phyloP scores from a whole-genome alignment of 768 basidiomycete genomes.

The Russula brevipes region DNA sequence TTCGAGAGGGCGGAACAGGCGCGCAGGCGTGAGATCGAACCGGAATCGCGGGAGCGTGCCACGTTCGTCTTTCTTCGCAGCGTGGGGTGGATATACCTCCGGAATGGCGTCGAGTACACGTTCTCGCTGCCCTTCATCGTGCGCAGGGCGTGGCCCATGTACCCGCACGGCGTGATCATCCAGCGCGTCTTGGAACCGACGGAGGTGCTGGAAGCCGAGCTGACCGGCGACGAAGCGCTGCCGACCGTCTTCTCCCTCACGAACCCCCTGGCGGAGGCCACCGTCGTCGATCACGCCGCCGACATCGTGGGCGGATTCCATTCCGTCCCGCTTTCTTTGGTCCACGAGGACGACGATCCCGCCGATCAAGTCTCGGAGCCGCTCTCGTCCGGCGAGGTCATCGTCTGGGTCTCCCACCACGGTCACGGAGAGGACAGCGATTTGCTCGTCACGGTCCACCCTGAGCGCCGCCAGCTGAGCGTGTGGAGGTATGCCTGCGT shows the following conservation, averaged over 20 bases:
- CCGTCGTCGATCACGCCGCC: slow-evolving; percentile 60
- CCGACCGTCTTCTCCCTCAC: slow-evolving; percentile 79
- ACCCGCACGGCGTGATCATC: slow-evolving; percentile 74
- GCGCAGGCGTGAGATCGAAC: slow-evolving; percentile 37
- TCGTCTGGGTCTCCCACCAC: slow-evolving; percentile 54
- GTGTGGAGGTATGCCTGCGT: slow-evolving; percentile 72
- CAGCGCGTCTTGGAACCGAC: slow-evolving; percentile 64
- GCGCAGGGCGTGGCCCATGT: slow-evolving; percentile 69
- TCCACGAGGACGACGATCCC: slow-evolving; percentile 38
- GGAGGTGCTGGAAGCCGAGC: slow-evolving; percentile 61
- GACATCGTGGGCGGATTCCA: slow-evolving; percentile 50
- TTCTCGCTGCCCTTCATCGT: slow-evolving; percentile 80
- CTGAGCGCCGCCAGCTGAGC: slow-evolving; percentile 47
- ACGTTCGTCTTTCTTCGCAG: slow-evolving; percentile 76
- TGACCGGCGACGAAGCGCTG: slow-evolving; percentile 61
- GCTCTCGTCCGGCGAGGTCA: slow-evolving; percentile 57
- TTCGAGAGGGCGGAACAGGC: slow-evolving; percentile 33
- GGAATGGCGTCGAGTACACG: slow-evolving; percentile 68
- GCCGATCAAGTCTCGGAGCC: slow-evolving; percentile 44
- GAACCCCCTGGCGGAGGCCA: slow-evolving; percentile 70
- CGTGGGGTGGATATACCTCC: slow-evolving; percentile 64
- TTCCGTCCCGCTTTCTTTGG: slow-evolving; percentile 26
- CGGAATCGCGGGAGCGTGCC: slow-evolving; percentile 45
- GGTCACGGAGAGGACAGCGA: slow-evolving; percentile 41
- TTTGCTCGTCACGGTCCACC: slow-evolving; percentile 55